Base-by-base conservation (phyloP, 495 filamentous ascomycete genomes). In the Penicillium robsamsonii region DNA sequence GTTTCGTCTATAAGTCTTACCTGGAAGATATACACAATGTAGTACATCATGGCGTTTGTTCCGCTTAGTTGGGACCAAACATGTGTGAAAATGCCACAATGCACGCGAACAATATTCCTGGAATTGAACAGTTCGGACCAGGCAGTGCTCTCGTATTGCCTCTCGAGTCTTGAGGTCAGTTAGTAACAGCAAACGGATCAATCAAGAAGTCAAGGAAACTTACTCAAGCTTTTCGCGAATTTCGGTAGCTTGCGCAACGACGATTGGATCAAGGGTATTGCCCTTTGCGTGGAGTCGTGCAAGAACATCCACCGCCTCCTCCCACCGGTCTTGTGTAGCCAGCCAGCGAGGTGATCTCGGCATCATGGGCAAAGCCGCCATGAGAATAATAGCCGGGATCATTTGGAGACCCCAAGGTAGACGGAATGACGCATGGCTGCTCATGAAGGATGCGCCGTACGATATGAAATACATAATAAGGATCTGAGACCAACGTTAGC, bases 1-100 rank as follows among this genome's bases (percentile, higher is more conserved):
- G 4, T 22, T 22, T 22, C 22, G 17, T 1, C 7, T 20, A 30
- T 8, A 29, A 38, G 1, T 25, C 40, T 30, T 50, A 63, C 56
- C 67, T 84, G 76, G 84, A 92, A 88, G 66, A 91, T 87, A 65
- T 91, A 87, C 20, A 84, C 82, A 48, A 88, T 87, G 63, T 88
- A 91, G 72, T 86, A 85, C 79, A 82, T 80, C 86, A 90, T 90
- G 47, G 89, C 81, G 63, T 92, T 92, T 79, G 89, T 89, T 8
- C 88, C 88, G 24, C 80, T 83, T 0, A 91, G 76, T 67, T 92
- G 83, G 9, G 79, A 84, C 89, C 88, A 91, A 77, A 89, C 84
- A 67, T 92, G 89, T 17, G 88, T 82, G 37, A 79, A 84, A 76
- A 91, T 84, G 10, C 86, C 88, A 12, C 90, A 76, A 37, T 84